Evolutionary conservation across 345 rosid genomes (phyloP).

Genomic region (Gossypium herbaceum): DNA sequence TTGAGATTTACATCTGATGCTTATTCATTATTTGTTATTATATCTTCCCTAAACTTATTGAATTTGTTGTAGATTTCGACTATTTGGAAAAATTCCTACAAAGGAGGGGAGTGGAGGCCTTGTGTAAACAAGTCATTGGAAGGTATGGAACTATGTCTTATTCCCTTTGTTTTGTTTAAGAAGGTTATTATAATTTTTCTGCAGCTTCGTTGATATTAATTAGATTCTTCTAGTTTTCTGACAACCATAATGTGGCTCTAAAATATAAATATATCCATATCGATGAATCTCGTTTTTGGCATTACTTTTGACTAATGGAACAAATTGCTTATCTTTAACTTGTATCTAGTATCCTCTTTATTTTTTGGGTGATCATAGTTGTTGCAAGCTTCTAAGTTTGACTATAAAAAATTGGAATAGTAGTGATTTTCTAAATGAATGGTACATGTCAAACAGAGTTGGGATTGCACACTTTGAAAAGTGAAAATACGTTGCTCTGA

Average conservation of each 20-base stretch:
- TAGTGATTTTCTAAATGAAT: conserved; percentile 5
- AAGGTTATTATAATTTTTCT: background rate
- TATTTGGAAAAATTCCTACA: conserved; percentile 84
- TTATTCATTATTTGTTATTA: background rate
- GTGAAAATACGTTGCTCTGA: background rate
- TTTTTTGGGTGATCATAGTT: background rate
- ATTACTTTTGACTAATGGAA: conserved; percentile 4
- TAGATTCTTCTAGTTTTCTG: background rate
- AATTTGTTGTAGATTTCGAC: conserved; percentile 58
- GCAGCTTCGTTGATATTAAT: background rate
- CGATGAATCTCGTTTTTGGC: background rate
- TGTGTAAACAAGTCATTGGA: conserved; percentile 61
- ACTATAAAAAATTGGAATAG: background rate
- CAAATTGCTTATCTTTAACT: background rate
- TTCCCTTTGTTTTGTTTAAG: background rate
- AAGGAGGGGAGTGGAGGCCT: conserved; percentile 78
- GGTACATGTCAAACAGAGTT: background rate
- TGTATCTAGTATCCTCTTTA: background rate
- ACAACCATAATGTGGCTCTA: background rate
- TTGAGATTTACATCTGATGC: background rate
- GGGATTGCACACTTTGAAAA: background rate
- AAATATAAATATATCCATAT: background rate
- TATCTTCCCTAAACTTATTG: conserved; percentile 6
- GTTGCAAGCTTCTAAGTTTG: background rate
- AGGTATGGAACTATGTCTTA: conserved; percentile 44